Evolutionary conservation across 805 yeast genomes (phyloP).

Genomic region (Saccharomycopsis sp.): DNA sequence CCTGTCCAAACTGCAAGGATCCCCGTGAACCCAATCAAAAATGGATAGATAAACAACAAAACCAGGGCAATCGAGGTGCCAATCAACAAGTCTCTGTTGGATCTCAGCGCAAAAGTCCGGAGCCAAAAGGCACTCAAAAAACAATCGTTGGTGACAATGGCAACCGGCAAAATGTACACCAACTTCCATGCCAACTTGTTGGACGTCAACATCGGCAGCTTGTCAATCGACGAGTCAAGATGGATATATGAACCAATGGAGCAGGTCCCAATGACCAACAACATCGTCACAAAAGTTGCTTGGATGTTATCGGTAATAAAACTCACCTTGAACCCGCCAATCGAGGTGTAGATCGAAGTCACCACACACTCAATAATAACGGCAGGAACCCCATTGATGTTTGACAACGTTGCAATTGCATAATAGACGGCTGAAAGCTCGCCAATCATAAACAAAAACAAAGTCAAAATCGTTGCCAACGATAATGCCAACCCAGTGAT

Average conservation of each 20-base stretch:
- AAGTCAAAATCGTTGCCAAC: slow-evolving; percentile 72
- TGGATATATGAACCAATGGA: slow-evolving; percentile 71
- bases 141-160: slow-evolving; percentile 83
- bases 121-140: slow-evolving; percentile 92
- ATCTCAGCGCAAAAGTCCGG: slow-evolving; percentile 80
- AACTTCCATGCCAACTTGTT: slow-evolving; percentile 84
- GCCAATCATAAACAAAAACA: slow-evolving; percentile 79
- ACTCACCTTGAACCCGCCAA: slow-evolving; percentile 86
- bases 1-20: slow-evolving; percentile 89
- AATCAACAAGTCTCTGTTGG: slow-evolving; percentile 64
- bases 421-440: slow-evolving; percentile 75
- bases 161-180: slow-evolving; percentile 72
- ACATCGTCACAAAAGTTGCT: slow-evolving; percentile 59
- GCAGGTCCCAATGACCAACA: slow-evolving; percentile 61
- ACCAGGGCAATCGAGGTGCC: slow-evolving; percentile 72
- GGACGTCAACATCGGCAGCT: slow-evolving; percentile 54
- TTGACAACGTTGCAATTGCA: slow-evolving; percentile 72
- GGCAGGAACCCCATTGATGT: slow-evolving; percentile 68
- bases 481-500: slow-evolving; percentile 68
- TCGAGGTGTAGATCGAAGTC: slow-evolving; percentile 75
- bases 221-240: slow-evolving; percentile 54
- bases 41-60: slow-evolving; percentile 51
- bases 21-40: slow-evolving; percentile 76
- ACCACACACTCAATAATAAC: slow-evolving; percentile 80
- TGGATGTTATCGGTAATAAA: slow-evolving; percentile 83